A percentile compares a stretch with the other conserved stretches of the same genome.
phyloP scores from a whole-genome alignment of 257 asterid genomes.

The Nemophila menziesii region DNA sequence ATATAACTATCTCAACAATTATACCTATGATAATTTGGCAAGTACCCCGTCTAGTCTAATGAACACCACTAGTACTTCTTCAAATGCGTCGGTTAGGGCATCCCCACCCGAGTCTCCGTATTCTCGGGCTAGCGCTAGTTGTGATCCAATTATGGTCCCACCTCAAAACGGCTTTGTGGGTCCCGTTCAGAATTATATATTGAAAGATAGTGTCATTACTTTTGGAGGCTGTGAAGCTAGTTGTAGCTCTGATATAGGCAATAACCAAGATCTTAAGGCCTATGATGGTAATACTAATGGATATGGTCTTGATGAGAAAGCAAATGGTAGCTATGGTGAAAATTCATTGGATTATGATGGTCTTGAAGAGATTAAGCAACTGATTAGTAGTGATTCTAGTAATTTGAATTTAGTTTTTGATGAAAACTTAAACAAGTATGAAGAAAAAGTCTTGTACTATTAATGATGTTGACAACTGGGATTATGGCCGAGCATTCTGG shows the following conservation, averaged over 20 bases:
- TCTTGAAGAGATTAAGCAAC: conserved; percentile 62
- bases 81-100: too few relatives aligned
- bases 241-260: conserved; percentile 23
- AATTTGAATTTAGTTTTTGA: conserved; percentile 25
- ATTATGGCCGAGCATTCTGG: conserved; percentile 3
- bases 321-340: conserved; percentile 13
- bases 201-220: conserved; percentile 10
- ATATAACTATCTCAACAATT: neutral
- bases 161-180: conserved; percentile 12
- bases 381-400: conserved; percentile 33
- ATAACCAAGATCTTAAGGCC: conserved; percentile 15
- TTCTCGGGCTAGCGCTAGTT: neutral
- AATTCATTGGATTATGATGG: conserved; percentile 37
- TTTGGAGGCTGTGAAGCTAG: conserved; percentile 29
- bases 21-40: conserved; percentile 3
- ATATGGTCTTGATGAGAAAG: conserved; percentile 9
- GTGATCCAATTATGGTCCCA: conserved; percentile 3
- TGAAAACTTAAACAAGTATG: conserved; percentile 46
- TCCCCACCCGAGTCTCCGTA: too few relatives aligned
- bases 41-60: conserved; percentile 2
- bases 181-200: conserved; percentile 11
- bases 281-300: neutral
- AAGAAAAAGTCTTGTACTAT: conserved; percentile 26
- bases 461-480: conserved; percentile 6
- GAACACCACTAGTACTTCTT: neutral